Evolutionary conservation across 805 yeast genomes (phyloP).

Genomic region (Hanseniaspora singularis): DNA sequence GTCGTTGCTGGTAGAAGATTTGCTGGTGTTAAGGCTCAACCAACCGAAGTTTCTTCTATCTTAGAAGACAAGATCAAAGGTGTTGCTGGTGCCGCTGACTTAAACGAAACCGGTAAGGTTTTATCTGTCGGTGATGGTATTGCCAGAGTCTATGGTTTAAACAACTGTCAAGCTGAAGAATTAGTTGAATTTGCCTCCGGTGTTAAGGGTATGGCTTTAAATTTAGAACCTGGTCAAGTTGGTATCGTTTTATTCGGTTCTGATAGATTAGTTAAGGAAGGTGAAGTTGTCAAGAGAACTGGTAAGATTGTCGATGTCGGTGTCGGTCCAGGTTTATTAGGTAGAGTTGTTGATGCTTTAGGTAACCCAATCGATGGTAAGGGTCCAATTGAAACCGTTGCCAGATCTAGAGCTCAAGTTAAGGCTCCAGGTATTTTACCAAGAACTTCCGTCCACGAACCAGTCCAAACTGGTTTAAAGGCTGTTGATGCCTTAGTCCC

Average conservation of each 20-base stretch:
- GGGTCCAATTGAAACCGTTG: conserved; percentile 86
- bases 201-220: conserved; percentile 99
- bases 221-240: conserved; percentile 99
- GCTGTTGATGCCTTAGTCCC: conserved; percentile 98
- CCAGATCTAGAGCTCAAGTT: conserved; percentile 88
- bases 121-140: conserved; percentile 99
- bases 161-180: conserved; percentile 99
- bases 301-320: conserved; percentile 99
- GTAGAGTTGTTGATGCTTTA: conserved; percentile 98
- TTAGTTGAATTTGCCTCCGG: conserved; percentile 98
- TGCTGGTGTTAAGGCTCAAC: conserved; percentile 91
- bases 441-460: conserved; percentile 96
- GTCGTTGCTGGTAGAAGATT: conserved; percentile 64
- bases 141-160: conserved; percentile 98
- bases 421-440: conserved; percentile 99
- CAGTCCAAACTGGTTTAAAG: conserved; percentile 99
- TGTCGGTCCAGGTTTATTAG: conserved; percentile 94
- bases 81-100: conserved; percentile 91
- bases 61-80: conserved; percentile 99
- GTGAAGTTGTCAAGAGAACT: conserved; percentile 99
- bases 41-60: conserved; percentile 98
- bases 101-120: conserved; percentile 99
- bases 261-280: conserved; percentile 96
- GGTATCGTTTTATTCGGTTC: conserved; percentile 99
- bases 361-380: conserved; percentile 99